These are phyloP conservation scores for Dryadomyces quercus-mongolicae DNA, from an alignment of 2,329 filamentous ascomycete species.

Conservation along the genomic window DNA sequence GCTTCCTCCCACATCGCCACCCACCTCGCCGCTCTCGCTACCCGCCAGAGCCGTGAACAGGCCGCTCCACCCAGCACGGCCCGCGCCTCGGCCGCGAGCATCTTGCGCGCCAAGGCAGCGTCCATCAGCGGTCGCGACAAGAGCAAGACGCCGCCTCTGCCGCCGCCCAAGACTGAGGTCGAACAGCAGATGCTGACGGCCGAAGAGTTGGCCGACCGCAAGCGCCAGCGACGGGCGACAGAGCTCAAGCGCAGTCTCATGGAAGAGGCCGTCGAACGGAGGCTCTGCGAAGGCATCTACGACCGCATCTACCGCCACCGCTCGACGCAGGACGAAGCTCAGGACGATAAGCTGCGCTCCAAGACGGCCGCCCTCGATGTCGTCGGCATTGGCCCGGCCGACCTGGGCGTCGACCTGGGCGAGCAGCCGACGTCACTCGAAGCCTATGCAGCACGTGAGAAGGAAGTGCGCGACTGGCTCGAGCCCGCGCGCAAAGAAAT, in stretches of 20 bases:
- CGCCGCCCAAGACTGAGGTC: conserved; percentile 24
- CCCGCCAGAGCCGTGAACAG: conserved; percentile 57
- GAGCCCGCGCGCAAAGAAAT: conserved; percentile 60
- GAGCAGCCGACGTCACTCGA: conserved; percentile 38
- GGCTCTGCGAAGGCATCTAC: conserved; percentile 77
- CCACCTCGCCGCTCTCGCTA: conserved; percentile 70
- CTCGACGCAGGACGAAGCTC: conserved; percentile 84
- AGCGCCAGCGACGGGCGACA: conserved; percentile 63
- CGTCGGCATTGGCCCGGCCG: conserved; percentile 81
- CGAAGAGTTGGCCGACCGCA: conserved; percentile 69
- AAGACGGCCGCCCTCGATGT: conserved; percentile 82
- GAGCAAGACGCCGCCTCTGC: conserved; percentile 21
- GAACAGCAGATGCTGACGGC: conserved; percentile 83
- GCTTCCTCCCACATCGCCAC: conserved; percentile 75
- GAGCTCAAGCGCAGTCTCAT: conserved; percentile 66
- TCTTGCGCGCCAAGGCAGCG: conserved; percentile 42
- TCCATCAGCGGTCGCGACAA: conserved; percentile 40
- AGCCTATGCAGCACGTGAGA: conserved; percentile 44
- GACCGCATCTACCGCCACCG: conserved; percentile 82
- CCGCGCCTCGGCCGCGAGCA: conserved; percentile 42
- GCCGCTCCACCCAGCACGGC: conserved; percentile 42
- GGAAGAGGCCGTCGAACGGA: conserved; percentile 84
- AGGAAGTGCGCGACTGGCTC: conserved; percentile 62
- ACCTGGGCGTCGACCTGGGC: conserved; percentile 68
- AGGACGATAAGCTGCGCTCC: conserved; percentile 88